Evolutionary conservation across 2,329 filamentous ascomycete genomes (phyloP).

Genomic region (Cladosporium sp.): DNA sequence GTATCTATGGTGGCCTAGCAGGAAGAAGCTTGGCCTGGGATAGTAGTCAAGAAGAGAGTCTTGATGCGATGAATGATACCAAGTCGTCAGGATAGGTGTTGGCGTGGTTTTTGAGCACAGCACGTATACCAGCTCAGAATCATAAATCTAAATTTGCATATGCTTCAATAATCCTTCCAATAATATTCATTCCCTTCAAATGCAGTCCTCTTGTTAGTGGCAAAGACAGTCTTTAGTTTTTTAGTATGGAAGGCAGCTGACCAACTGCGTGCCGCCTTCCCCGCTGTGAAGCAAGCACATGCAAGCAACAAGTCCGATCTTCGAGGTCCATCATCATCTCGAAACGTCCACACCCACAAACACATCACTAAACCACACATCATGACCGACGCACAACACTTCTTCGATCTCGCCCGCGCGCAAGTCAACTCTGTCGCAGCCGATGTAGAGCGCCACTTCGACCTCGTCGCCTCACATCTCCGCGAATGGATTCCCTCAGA

Average conservation of each 20-base stretch:
- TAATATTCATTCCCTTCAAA: neutral
- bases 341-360: neutral
- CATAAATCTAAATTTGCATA: neutral
- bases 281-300: conserved; percentile 1
- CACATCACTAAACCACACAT: conserved; percentile 7
- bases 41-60: neutral
- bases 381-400: conserved; percentile 40
- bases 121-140: conserved; percentile 16
- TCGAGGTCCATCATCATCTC: neutral
- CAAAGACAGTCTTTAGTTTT: neutral
- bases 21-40: conserved; percentile 9
- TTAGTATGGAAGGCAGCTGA: neutral
- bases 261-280: neutral
- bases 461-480: conserved; percentile 69
- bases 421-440: conserved; percentile 65
- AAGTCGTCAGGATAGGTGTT: conserved; percentile 3
- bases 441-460: conserved; percentile 77
- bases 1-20: conserved; percentile 12
- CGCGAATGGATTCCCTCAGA: conserved; percentile 69
- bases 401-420: conserved; percentile 37
- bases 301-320: neutral
- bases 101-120: conserved; percentile 2
- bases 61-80: conserved; percentile 6
- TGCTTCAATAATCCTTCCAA: neutral
- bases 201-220: neutral